Evolutionary conservation across 2,329 filamentous ascomycete genomes (phyloP), one percentile per base, ranked within the genome.

Genomic region (Fusarium papillatum): DNA sequence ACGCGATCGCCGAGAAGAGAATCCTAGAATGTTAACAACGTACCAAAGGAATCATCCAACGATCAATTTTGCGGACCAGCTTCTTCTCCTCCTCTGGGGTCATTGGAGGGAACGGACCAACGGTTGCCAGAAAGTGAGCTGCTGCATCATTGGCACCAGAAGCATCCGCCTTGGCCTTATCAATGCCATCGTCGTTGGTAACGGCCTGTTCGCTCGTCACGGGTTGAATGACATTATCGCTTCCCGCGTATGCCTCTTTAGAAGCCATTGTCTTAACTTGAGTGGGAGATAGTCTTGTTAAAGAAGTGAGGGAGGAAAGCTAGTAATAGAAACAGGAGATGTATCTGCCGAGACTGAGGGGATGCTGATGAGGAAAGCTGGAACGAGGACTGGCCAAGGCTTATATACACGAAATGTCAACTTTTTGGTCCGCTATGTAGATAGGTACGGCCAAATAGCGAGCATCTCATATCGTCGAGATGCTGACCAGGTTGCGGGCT

Each of bases 21-120:
- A 24, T n/a, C 36, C 7, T 11, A 43, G 39, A n/a, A 7, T 43
- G 5, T 43, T 43, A 19, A 43, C 19, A 43, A 19, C 64, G 2
- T 59, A 59, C 67, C 46, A 76, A 24, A 2, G 74, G 74, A 22
- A 76, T 71, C 26, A 76, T 50, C 74, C 74, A 76, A 5, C 64
- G 59, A 41, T 76, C 74, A 70, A 75, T 75, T 65, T 76, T 76
- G 17, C 41, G 68, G 68, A 68, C 73, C 63, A 75, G 55, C 34
- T 59, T 66, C 60, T 70, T 73, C 36, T 76, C 74, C 24, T 73
- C 70, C 66, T 76, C 74, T 3, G 70, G 65, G 5, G 72, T 73
- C 72, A 76, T 72, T 9, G 74, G 69, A 22, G 72, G 72, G 55
- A 43, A 43, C 39, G 39, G 39, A 43, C 39, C 39, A 43, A 43